Percentiles rank a stretch among this genome's conserved stretches.
Conservation (phyloP, 352 stramenopile species). For the Phytophthora fragariae region DNA sequence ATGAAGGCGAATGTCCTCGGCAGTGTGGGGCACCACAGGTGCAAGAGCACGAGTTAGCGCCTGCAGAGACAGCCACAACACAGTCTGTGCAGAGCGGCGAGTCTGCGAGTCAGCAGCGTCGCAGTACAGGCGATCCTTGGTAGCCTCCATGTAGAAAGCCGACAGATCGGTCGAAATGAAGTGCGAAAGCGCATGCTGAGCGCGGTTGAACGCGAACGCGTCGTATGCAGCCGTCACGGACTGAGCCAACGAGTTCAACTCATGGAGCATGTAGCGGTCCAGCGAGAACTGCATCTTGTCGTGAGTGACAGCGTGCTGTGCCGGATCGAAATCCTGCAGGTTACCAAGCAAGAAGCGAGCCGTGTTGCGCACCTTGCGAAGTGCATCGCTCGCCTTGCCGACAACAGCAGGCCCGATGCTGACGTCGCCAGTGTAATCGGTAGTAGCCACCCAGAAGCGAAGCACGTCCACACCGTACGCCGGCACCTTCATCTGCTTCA, state of each 20-base stretch:
- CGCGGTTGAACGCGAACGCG: constrained; percentile 91
- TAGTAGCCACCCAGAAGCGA: constrained; percentile 97
- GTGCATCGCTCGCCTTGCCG: constrained; percentile 77
- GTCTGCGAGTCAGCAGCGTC: constrained; percentile 84
- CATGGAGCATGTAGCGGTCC: constrained; percentile 97
- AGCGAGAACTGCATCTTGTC: constrained; percentile 85
- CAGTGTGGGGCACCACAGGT: constrained; percentile 95
- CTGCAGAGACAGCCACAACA: constrained; percentile 75
- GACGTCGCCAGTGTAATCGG: constrained; percentile 98
- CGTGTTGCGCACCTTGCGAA: constrained; percentile 96
- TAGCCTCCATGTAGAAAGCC: constrained; percentile 98
- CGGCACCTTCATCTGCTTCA: constrained; percentile 69
- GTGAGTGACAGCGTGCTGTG: constrained; percentile 83
- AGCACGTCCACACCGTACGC: constrained; percentile 98
- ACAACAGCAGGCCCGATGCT: constrained; percentile 94
- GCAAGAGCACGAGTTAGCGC: constrained; percentile 73
- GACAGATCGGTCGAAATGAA: constrained; percentile 96
- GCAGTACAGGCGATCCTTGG: constrained; percentile 98
- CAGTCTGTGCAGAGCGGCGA: constrained; percentile 90
- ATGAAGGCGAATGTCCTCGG: constrained; percentile 97
- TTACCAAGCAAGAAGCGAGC: constrained; percentile 97
- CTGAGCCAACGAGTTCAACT: constrained; percentile 82
- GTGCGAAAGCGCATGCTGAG: constrained; percentile 92
- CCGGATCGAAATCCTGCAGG: constrained; percentile 94
- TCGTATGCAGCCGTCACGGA: constrained; percentile 90